A percentile compares a stretch with the other conserved stretches of the same genome.
Evolutionary conservation across 345 rosid species (phyloP).

Genomic region (Arabidopsis suecica): DNA sequence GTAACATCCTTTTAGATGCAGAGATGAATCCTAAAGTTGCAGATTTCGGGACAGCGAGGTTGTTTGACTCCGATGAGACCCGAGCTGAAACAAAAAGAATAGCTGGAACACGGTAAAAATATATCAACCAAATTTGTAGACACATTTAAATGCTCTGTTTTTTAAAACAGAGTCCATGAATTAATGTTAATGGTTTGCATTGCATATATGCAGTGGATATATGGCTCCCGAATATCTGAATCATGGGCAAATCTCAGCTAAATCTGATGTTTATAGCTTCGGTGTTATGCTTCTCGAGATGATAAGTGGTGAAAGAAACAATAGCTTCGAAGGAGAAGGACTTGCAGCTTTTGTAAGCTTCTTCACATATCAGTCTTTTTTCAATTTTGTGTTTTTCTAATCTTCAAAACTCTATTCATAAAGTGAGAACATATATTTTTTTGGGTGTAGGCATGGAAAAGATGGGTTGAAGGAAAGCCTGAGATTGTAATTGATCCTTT

Average conservation of each 20-base stretch:
- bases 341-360: constrained; percentile 39
- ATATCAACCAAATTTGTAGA: not conserved
- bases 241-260: constrained; percentile 52
- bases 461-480: constrained; percentile 54
- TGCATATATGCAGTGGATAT: constrained; percentile 47
- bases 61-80: constrained; percentile 33
- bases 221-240: constrained; percentile 59
- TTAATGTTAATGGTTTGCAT: not conserved
- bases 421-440: not conserved
- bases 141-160: not conserved
- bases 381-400: not conserved
- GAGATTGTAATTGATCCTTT: constrained; percentile 46
- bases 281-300: constrained; percentile 50
- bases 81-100: constrained; percentile 43
- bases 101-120: constrained; percentile 44
- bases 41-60: constrained; percentile 51
- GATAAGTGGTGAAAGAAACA: constrained; percentile 38
- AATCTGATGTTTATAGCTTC: constrained; percentile 56
- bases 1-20: constrained; percentile 40
- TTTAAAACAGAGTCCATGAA: not conserved
- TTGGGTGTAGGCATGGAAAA: constrained; percentile 54
- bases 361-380: constrained; percentile 16
- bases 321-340: constrained; percentile 26
- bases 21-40: constrained; percentile 47
- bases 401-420: not conserved